Evolutionary conservation across 495 filamentous ascomycete genomes (phyloP).

Genomic region (Podospora tetraspora): DNA sequence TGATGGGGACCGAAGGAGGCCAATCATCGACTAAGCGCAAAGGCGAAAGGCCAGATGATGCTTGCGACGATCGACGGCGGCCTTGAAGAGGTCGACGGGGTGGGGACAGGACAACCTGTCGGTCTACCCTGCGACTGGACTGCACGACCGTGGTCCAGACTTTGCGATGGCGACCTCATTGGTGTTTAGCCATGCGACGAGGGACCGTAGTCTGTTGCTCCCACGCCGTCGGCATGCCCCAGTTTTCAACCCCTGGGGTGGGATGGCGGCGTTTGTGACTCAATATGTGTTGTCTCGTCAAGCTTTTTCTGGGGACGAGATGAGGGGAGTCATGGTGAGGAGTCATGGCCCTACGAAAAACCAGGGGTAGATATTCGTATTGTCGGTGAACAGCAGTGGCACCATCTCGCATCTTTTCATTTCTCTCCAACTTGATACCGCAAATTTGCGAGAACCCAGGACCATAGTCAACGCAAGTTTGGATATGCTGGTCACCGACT

Average conservation of each 20-base stretch:
- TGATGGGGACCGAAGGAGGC: conserved; percentile 10
- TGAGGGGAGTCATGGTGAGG: too few species aligned
- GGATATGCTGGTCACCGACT: too few species aligned
- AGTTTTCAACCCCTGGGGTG: not conserved
- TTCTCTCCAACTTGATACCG: too few species aligned
- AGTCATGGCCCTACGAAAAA: too few species aligned
- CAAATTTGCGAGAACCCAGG: too few species aligned
- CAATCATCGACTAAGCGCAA: conserved; percentile 27
- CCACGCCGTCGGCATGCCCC: not conserved
- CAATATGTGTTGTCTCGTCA: not conserved
- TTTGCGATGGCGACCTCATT: conserved; percentile 6
- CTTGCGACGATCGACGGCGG: not conserved
- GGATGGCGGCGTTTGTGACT: conserved; percentile 3
- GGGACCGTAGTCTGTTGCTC: not conserved
- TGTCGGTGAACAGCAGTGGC: too few species aligned
- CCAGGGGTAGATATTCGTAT: too few species aligned
- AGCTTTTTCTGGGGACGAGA: not conserved
- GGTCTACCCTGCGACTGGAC: conserved; percentile 19
- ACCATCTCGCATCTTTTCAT: too few species aligned
- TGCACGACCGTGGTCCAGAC: not conserved
- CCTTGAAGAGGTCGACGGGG: not conserved
- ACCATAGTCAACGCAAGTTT: too few species aligned
- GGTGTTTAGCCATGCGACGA: not conserved
- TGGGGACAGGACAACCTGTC: conserved; percentile 20
- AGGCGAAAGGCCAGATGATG: conserved; percentile 19